phyloP scores from a whole-genome alignment of 1,284 basidiomycete genomes.

The Trametes polyzona region DNA sequence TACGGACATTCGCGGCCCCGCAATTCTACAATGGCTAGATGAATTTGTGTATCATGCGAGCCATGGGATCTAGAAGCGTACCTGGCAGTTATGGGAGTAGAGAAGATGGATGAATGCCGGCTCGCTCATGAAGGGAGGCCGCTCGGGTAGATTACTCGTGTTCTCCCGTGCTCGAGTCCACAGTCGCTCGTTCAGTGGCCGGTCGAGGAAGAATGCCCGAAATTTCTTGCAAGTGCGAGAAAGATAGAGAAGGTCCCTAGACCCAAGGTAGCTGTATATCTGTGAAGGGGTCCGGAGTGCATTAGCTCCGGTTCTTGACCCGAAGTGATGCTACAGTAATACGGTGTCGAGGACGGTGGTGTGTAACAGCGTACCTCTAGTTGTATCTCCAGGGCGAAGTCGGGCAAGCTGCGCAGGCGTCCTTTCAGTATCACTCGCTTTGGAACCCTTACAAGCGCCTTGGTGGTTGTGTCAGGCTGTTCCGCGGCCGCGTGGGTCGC shows the following conservation, averaged over 20 bases:
- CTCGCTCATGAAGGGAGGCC: constrained; percentile 6
- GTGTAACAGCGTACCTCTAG: not conserved
- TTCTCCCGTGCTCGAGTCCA: constrained; percentile 3
- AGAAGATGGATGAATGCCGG: constrained; percentile 4
- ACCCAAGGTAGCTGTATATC: not conserved
- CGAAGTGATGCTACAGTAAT: not conserved
- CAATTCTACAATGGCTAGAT: not conserved
- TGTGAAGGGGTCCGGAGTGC: not conserved
- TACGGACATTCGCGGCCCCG: not conserved
- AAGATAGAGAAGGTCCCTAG: constrained; percentile 31
- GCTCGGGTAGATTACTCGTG: not conserved
- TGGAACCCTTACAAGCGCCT: no score
- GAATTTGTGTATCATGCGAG: not conserved
- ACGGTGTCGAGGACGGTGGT: no score
- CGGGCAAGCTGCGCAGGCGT: not conserved
- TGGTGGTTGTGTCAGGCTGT: no score
- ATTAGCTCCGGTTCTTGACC: not conserved
- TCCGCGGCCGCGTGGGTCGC: no score
- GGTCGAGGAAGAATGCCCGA: not conserved
- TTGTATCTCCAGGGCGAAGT: not conserved
- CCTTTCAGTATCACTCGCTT: not conserved
- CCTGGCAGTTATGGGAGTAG: constrained; percentile 3
- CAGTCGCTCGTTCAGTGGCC: not conserved
- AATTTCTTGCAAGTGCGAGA: constrained; percentile 4
- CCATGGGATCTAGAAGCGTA: not conserved